Evolutionary conservation across 345 rosid species (phyloP).

Genomic region (Lagerstroemia speciosa): DNA sequence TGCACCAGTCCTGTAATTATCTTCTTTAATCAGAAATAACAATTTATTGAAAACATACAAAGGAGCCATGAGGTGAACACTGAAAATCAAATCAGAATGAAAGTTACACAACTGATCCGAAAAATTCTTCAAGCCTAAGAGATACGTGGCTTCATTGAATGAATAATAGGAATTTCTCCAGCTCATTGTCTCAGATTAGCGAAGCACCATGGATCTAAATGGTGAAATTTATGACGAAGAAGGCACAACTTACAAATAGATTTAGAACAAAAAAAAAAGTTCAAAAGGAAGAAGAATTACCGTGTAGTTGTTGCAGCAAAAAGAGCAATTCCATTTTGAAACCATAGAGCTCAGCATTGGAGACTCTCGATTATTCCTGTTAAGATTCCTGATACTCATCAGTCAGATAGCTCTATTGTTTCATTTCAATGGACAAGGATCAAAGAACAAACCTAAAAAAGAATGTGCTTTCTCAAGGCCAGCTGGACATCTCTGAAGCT

Average conservation of each 20-base stretch:
- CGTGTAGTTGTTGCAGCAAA: not conserved
- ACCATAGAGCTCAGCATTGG: not conserved
- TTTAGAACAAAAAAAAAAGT: not conserved
- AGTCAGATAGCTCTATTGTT: not conserved
- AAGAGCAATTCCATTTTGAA: not conserved
- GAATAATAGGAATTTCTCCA: not conserved
- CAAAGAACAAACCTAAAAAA: too few relatives aligned
- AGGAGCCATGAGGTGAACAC: not conserved
- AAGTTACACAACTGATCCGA: too few relatives aligned
- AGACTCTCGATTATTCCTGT: not conserved
- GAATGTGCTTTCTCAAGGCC: not conserved
- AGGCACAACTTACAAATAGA: not conserved
- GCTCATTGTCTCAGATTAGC: not conserved
- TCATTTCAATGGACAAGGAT: too few relatives aligned
- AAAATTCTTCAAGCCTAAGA: too few relatives aligned
- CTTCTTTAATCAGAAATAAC: not conserved
- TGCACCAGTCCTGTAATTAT: not conserved
- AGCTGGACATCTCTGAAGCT: not conserved
- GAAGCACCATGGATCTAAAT: not conserved
- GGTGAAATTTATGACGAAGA: not conserved
- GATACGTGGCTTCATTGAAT: too few relatives aligned
- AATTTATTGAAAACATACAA: too few relatives aligned
- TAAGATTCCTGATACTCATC: not conserved
- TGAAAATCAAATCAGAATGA: too few relatives aligned
- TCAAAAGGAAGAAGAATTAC: not conserved